These are phyloP conservation scores for Drechslera avenae DNA, from an alignment of 2,329 filamentous ascomycete species.

Conservation along the genomic window DNA sequence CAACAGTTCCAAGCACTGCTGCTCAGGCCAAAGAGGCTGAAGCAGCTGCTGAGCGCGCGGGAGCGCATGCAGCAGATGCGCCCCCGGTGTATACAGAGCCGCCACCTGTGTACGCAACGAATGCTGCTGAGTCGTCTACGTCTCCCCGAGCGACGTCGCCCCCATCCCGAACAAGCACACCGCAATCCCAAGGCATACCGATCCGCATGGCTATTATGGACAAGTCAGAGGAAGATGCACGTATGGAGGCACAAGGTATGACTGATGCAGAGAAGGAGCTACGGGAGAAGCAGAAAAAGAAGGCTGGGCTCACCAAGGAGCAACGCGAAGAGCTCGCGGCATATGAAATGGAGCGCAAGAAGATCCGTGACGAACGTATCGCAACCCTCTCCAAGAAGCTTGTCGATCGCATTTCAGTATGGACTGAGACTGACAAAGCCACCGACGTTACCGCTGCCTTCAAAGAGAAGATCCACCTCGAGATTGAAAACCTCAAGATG, in stretches of 20 bases:
- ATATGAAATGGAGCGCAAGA: constrained; percentile 83
- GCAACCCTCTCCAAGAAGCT: constrained; percentile 83
- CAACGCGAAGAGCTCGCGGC: constrained; percentile 90
- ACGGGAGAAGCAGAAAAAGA: constrained; percentile 85
- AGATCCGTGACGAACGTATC: constrained; percentile 86
- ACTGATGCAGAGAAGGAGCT: constrained; percentile 76
- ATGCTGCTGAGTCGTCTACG: constrained; percentile 43
- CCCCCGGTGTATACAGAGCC: constrained; percentile 48
- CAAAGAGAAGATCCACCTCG: constrained; percentile 89
- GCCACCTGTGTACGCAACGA: constrained; percentile 53
- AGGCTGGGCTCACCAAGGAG: constrained; percentile 83
- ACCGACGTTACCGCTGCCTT: constrained; percentile 84
- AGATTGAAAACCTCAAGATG: constrained; percentile 99
- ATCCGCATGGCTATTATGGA: constrained; percentile 88
- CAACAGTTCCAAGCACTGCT: constrained; percentile 36
- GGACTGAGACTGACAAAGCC: constrained; percentile 96
- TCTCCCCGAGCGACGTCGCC: constrained; percentile 44
- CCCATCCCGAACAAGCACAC: constrained; percentile 53
- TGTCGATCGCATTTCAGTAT: constrained; percentile 85
- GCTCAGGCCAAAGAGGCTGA: constrained; percentile 52
- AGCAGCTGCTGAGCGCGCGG: constrained; percentile 49
- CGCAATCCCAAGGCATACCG: constrained; percentile 64
- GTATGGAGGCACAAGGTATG: constrained; percentile 67
- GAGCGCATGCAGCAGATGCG: constrained; percentile 37
- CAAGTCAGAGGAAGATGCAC: constrained; percentile 77